Evolutionary conservation across 495 filamentous ascomycete genomes (phyloP).

Genomic region (Xylaria palmicola): DNA sequence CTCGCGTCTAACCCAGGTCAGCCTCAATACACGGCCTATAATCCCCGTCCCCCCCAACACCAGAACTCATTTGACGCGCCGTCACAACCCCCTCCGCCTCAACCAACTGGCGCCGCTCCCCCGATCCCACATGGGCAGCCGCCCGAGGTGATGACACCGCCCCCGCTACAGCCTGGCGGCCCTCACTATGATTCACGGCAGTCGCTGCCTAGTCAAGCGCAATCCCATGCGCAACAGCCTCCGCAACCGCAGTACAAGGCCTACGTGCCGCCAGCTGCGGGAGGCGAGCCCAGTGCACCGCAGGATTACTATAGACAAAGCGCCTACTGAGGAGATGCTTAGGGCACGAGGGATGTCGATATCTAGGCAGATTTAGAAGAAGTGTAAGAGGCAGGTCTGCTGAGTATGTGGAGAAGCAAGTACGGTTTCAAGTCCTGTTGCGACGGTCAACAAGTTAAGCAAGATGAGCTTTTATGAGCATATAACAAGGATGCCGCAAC

Average conservation of each 20-base stretch:
- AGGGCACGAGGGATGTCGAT: background rate
- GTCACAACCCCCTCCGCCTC: conserved; percentile 49
- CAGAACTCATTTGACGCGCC: conserved; percentile 33
- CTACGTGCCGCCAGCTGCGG: conserved; percentile 33
- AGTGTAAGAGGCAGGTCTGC: too few species aligned
- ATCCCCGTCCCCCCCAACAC: conserved; percentile 45
- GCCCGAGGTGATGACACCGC: conserved; percentile 42
- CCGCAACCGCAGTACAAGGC: conserved; percentile 43
- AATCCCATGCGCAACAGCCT: conserved; percentile 11
- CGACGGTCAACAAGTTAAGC: background rate
- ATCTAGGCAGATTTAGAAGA: background rate
- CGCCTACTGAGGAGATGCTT: conserved; percentile 21
- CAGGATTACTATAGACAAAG: conserved; percentile 40
- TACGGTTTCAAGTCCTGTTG: background rate
- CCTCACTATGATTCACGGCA: conserved; percentile 42
- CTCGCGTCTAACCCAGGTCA: conserved; percentile 29
- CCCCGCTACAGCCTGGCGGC: conserved; percentile 39
- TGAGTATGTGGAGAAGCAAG: too few species aligned
- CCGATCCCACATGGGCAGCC: conserved; percentile 47
- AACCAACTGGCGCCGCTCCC: conserved; percentile 35
- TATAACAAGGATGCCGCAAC: background rate
- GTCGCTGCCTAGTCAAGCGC: conserved; percentile 39
- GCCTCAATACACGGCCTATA: conserved; percentile 44
- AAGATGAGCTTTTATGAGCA: background rate
- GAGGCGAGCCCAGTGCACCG: conserved; percentile 33